Evolutionary conservation across 2,329 filamentous ascomycete genomes (phyloP).

Genomic region (Aspergillus ruber): DNA sequence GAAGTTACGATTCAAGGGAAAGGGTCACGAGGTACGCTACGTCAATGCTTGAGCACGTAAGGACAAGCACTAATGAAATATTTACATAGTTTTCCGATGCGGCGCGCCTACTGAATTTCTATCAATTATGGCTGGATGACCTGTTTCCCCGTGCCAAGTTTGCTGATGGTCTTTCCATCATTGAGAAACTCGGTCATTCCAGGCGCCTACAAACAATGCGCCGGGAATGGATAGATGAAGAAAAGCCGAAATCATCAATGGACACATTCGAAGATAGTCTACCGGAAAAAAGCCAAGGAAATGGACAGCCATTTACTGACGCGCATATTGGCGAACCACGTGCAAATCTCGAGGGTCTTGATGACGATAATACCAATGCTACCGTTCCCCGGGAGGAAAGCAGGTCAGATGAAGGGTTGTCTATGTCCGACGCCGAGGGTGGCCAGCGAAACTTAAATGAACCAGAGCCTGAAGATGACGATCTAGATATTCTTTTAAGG

Average conservation of each 20-base stretch:
- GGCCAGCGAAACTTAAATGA: constrained; percentile 7
- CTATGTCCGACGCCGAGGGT: constrained; percentile 21
- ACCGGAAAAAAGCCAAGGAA: neutral
- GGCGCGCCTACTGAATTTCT: constrained; percentile 74
- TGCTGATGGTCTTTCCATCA: constrained; percentile 77
- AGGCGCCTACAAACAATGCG: constrained; percentile 69
- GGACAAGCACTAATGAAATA: neutral
- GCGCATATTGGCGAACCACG: neutral
- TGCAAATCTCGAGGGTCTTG: neutral
- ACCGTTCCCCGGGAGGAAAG: neutral
- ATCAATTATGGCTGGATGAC: constrained; percentile 95
- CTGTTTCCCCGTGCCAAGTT: constrained; percentile 93
- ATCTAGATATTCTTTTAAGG: constrained; percentile 49
- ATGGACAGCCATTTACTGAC: constrained; percentile 2
- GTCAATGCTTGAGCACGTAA: constrained; percentile 3
- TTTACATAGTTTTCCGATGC: constrained; percentile 69
- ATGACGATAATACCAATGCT: neutral
- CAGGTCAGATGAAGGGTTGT: constrained; percentile 16
- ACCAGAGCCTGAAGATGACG: constrained; percentile 37
- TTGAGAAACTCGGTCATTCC: constrained; percentile 88
- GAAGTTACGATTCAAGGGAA: constrained; percentile 75
- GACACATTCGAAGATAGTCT: constrained; percentile 4
- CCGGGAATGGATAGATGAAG: constrained; percentile 77
- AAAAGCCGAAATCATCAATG: constrained; percentile 26
- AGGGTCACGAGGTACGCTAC: constrained; percentile 71